Base-by-base conservation (phyloP, 75 land plant genomes). In the Pinus tabuliformis region DNA sequence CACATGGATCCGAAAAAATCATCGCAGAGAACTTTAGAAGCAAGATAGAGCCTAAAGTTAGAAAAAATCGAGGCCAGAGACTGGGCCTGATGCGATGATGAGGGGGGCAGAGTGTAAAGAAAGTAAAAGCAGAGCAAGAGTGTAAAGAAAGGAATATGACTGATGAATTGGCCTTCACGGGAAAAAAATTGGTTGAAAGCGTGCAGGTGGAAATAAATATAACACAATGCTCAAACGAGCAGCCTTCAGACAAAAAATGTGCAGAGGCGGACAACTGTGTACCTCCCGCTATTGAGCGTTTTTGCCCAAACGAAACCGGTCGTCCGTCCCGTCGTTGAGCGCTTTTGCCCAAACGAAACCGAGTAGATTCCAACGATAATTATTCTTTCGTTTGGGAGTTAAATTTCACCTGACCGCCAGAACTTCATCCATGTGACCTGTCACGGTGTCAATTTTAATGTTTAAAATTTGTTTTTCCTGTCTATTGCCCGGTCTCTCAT, bases 91-190 rank as follows among this genome's bases (percentile, higher is more conserved):
- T 49, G 54, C 54, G 54, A 9, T 49, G 54, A 49, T 49, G 54
- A 11, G 54, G 12, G 49, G n/a, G 39, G 20, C 71, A 37, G 52
- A 68, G 52, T 68, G 71, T 18, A 68, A 68, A 68, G 52, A 52
- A n/a, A 68, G 71, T n/a, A 68, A 68, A 42, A 39, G 52, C 71
- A 42, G 52, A 68, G 24, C 45, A 68, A 68, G 71, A 68, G 52
- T 68, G 49, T 7, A n/a, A n/a, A 68, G 71, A 3, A 68, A 68
- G 71, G 2, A 49, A 9, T 49, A 49, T 49, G 54, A 49, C 9
- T 49, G 11, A 49, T 49, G 54, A 49, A 49, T 49, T 49, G 54
- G 54, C 54, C 11, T 49, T 49, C 11, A 49, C 54, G 12, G 54
- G 0, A 49, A 49, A 49, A 45, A 45, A 49, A 49, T 8, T 45